These are phyloP conservation scores for Pseudognaphalium luteoalbum DNA, from an alignment of 129 eudicot species.

Conservation along the genomic window DNA sequence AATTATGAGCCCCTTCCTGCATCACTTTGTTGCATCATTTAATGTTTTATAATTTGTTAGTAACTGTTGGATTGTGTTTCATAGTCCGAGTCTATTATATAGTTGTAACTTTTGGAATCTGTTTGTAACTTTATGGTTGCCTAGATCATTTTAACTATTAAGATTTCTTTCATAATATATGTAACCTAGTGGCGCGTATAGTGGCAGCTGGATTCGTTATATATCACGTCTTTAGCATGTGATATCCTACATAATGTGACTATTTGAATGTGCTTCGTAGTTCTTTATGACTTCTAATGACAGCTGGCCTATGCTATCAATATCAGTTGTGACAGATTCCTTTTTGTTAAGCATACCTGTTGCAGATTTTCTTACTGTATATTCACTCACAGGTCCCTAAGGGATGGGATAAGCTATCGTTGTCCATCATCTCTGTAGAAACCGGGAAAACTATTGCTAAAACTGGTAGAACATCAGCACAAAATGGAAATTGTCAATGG, in stretches of 20 bases:
- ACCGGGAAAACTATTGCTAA: slow-evolving; percentile 62
- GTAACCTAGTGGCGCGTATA: slow-evolving; percentile 5
- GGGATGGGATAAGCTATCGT: slow-evolving; percentile 79
- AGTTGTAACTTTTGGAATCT: not conserved
- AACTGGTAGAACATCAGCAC: slow-evolving; percentile 53
- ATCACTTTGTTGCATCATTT: not conserved
- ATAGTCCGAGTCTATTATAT: slow-evolving; percentile 12
- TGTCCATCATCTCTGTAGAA: slow-evolving; percentile 59
- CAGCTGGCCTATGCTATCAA: slow-evolving; percentile 12
- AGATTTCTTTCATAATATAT: slow-evolving; percentile 22
- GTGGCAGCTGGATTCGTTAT: slow-evolving; percentile 5
- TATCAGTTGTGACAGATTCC: slow-evolving; percentile 14
- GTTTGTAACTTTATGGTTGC: not conserved
- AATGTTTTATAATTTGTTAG: not conserved
- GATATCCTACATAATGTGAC: not conserved
- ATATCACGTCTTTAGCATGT: not conserved
- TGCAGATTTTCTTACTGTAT: slow-evolving; percentile 22
- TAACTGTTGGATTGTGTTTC: slow-evolving; percentile 17
- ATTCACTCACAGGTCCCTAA: slow-evolving; percentile 63
- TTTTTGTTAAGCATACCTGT: slow-evolving; percentile 18
- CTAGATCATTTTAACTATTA: slow-evolving; percentile 3
- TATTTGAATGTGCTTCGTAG: slow-evolving; percentile 24
- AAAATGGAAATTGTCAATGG: slow-evolving; percentile 67
- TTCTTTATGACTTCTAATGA: slow-evolving; percentile 20
- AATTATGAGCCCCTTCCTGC: slow-evolving; percentile 1